Percentiles rank a stretch among this genome's conserved stretches.
These are phyloP conservation scores for Yamadazyma diospyri DNA, from an alignment of 1,139 yeast species.

Conservation along the genomic window DNA sequence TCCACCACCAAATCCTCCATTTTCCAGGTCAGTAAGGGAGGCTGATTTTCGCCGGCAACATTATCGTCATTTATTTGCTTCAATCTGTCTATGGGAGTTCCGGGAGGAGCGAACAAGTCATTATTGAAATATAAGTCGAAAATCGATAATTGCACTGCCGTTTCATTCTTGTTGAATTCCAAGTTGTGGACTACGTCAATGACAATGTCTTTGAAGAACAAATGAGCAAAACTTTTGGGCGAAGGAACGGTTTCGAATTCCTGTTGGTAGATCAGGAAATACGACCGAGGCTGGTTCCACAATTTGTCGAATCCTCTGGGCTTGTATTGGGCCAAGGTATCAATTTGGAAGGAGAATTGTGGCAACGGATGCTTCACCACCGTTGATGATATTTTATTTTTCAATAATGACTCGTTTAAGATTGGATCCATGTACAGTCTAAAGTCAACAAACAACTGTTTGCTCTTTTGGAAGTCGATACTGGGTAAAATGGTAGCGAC, in stretches of 20 bases:
- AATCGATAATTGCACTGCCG: constrained; percentile 76
- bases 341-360: constrained; percentile 44
- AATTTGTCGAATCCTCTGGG: constrained; percentile 33
- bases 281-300: constrained; percentile 52
- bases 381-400: constrained; percentile 38
- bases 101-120: constrained; percentile 76
- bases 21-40: constrained; percentile 72
- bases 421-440: constrained; percentile 33
- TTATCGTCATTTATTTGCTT: constrained; percentile 35
- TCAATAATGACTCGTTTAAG: constrained; percentile 30
- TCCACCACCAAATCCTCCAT: constrained; percentile 90
- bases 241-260: constrained; percentile 73
- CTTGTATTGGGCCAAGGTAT: constrained; percentile 26
- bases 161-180: constrained; percentile 87
- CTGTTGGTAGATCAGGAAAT: constrained; percentile 62
- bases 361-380: constrained; percentile 45
- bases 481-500: constrained; percentile 55
- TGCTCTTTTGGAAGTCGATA: constrained; percentile 30
- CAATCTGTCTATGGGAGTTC: constrained; percentile 75
- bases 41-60: constrained; percentile 37
- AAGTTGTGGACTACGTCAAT: constrained; percentile 73
- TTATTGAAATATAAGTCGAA: constrained; percentile 71
- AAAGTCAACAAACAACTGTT: constrained; percentile 32
- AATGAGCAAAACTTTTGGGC: constrained; percentile 48
- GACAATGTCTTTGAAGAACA: constrained; percentile 71